Percentiles rank a stretch among this genome's conserved stretches.
Conservation (phyloP, 257 asterid species). For the Galeopsis tetrahit region DNA sequence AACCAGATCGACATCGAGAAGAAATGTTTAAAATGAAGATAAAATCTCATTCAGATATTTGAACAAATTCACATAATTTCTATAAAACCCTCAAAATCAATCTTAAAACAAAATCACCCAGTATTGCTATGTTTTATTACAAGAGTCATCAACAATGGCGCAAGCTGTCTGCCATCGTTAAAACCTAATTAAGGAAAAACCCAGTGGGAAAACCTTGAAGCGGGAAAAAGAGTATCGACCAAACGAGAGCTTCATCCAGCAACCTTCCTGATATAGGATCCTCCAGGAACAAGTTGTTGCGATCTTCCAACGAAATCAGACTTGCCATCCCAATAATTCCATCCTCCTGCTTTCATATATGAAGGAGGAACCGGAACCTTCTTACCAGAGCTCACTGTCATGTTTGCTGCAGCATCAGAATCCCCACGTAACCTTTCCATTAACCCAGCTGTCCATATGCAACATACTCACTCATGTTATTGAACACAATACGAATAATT, state of each 20-base stretch:
- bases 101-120: too few species aligned
- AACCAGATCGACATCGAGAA: too few species aligned
- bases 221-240: not conserved
- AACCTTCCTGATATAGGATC: slow-evolving; percentile 60
- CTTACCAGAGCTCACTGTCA: slow-evolving; percentile 51
- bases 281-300: slow-evolving; percentile 59
- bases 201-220: not conserved
- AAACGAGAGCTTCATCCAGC: slow-evolving; percentile 52
- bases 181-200: not conserved
- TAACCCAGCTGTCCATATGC: slow-evolving; percentile 39
- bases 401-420: slow-evolving; percentile 53
- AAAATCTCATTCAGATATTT: too few species aligned
- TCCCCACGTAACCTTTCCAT: slow-evolving; percentile 45
- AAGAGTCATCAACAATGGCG: too few species aligned
- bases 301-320: slow-evolving; percentile 61
- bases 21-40: too few species aligned
- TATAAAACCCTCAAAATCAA: too few species aligned
- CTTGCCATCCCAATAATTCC: slow-evolving; percentile 45
- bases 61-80: too few species aligned
- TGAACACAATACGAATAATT: too few species aligned
- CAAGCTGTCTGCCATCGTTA: not conserved
- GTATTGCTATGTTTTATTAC: too few species aligned
- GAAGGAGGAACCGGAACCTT: slow-evolving; percentile 45
- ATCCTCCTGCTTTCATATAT: slow-evolving; percentile 88
- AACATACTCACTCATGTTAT: not conserved